These are phyloP conservation scores for Suhomyces wounanorum DNA, from an alignment of 1,139 yeast species.

Conservation along the genomic window DNA sequence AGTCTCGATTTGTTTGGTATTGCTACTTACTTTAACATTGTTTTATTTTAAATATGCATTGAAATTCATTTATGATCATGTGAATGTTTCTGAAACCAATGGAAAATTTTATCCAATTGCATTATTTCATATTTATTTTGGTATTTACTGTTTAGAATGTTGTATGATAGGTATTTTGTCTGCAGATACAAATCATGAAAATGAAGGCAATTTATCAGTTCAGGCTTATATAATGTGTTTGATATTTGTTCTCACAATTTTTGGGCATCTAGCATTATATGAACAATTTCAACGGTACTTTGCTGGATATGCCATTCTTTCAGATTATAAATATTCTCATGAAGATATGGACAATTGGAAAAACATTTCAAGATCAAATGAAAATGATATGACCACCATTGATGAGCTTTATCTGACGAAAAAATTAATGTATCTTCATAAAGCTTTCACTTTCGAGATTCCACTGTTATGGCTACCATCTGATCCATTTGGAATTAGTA, in stretches of 20 bases:
- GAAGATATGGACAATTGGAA: background rate
- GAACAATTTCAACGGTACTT: conserved; percentile 32
- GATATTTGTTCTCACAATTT: conserved; percentile 38
- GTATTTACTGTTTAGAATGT: conserved; percentile 76
- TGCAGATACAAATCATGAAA: conserved; percentile 50
- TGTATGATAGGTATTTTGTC: conserved; percentile 76
- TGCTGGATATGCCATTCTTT: conserved; percentile 31
- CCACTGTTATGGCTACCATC: conserved; percentile 21
- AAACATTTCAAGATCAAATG: background rate
- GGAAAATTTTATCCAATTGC: conserved; percentile 77
- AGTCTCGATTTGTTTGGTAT: conserved; percentile 61
- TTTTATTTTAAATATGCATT: conserved; percentile 71
- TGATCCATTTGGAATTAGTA: conserved; percentile 21
- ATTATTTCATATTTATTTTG: conserved; percentile 71
- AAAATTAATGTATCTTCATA: conserved; percentile 18
- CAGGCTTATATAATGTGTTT: conserved; percentile 53
- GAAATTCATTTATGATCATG: conserved; percentile 52
- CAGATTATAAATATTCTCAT: conserved; percentile 9
- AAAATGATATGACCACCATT: background rate
- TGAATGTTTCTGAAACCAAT: conserved; percentile 60
- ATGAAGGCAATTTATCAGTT: conserved; percentile 31
- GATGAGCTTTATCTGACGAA: conserved; percentile 15
- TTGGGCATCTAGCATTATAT: conserved; percentile 36
- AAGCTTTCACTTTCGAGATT: conserved; percentile 17
- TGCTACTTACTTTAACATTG: conserved; percentile 58